Evolutionary conservation across 1,284 basidiomycete species (phyloP), one percentile per base, ranked within the genome.

Genomic region (Papiliotrema terrestris): DNA sequence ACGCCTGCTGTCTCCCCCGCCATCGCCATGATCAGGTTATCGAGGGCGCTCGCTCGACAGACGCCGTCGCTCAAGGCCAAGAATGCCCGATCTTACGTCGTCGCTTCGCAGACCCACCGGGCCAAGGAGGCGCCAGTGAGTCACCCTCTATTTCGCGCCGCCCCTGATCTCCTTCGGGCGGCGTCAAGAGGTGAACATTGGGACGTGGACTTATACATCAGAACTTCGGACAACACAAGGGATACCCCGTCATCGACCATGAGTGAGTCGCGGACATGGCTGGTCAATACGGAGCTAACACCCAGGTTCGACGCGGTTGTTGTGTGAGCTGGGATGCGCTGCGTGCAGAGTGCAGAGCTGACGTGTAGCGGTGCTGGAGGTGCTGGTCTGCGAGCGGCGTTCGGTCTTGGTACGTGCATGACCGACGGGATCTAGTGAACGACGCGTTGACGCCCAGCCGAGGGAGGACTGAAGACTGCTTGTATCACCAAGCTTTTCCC

Each of bases 401-500:
- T 98, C 78, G 96, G 96, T 81, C 86, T 99, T 46, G 69, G 68
- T 71, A 39, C 49, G 67, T 68, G 26, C 23, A 38, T 29, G 29
- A 5, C 42, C 35, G 44, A 25, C 20, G 23, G n/a, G 41, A 35
- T 25, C 36, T 26, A 23, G 17, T 22, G 25, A 36, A 38, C 23
- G 51, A 23, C 25, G 45, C 11, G n/a, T 46, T 53, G 26, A 49
- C 14, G n/a, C 35, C 36, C 45, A 67, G 96, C 96, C 63, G 95
- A 98, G 80, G 92, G 91, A 64, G 96, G 96, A 54, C 88, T 98
- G 78, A 98, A 98, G 78, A 98, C 92, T 39, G 93, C 92, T 25
- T 98, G 95, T 77, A 97, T 98, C 77, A 95, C 95, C 67, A 98
- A 98, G 80, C 84, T 98, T 23, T 98, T 98, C 83, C 96, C 96